Evolutionary conservation across 2,329 filamentous ascomycete genomes (phyloP), one percentile per base, ranked within the genome.

Genomic region (Magnaporthiopsis rhizophila): DNA sequence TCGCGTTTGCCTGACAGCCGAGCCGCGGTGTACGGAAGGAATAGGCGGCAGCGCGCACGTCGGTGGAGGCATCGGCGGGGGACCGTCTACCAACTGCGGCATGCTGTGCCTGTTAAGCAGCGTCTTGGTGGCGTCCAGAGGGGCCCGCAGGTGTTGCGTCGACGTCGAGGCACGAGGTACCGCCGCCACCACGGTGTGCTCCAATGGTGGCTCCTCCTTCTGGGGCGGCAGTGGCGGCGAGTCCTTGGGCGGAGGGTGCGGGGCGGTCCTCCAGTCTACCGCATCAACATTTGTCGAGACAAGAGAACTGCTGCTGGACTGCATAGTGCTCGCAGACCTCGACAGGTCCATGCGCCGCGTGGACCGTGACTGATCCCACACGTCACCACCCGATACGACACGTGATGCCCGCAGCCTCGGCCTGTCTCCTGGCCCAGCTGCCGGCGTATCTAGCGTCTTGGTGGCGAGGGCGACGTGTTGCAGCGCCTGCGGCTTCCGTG

Each of bases 21-120:
- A 21, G 18, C 45, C 45, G 21, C 45, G 45, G 21, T 53, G 60
- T n/a, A 30, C 11, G 58, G 69, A 73, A 5, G 82, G 83, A 56
- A 85, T 77, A 0, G 83, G 83, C 24, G 83, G 83, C 28, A 86
- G 75, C 18, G 83, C 82, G 67, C 79, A 80, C 13, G 76, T 84
- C 30, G 83, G 83, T 6, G 83, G 83, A 8, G 83, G 83, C 18
- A 77, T 80, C 21, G 79, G 82, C 1, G 83, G 83, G 36, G 82
- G 82, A 0, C 80, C 81, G 15, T 81, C 78, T 1, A 73, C 74
- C 53, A 84, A 73, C 32, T 83, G 80, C 7, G 82, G 79, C 78
- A 84, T 78, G 72, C 82, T 84, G 64, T 78, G 76, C 34, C 62
- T 58, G 63, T 76, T 77, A 32, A 67, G 45, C 4, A 68, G 64